Conservation (phyloP, 768 basidiomycete genomes). For the Daedalea quercina region DNA sequence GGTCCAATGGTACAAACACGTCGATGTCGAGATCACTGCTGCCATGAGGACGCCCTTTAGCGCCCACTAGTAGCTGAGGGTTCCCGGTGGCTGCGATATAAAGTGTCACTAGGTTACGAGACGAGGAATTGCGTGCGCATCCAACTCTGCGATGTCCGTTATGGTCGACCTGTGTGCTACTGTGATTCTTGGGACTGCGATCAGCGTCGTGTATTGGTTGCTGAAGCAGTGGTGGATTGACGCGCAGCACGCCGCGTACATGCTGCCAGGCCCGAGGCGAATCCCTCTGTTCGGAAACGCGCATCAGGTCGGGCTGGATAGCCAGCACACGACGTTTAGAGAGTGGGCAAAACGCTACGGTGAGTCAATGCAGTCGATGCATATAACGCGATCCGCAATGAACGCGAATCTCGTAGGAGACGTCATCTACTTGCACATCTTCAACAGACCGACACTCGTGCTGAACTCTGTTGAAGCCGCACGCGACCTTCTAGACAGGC, state of each 20-base stretch:
- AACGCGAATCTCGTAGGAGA: slow-evolving; percentile 19
- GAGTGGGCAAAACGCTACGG: slow-evolving; percentile 24
- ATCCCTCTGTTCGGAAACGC: slow-evolving; percentile 26
- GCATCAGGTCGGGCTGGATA: slow-evolving; percentile 21
- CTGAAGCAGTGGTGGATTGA: not conserved
- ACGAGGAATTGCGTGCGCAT: no score
- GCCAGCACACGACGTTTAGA: slow-evolving; percentile 19
- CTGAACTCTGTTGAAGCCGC: slow-evolving; percentile 26
- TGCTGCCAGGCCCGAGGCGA: slow-evolving; percentile 24
- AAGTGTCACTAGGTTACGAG: no score
- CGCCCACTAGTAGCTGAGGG: no score
- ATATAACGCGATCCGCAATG: not conserved
- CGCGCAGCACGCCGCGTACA: not conserved
- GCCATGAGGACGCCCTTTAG: no score
- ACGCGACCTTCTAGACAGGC: slow-evolving; percentile 27
- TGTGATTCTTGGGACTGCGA: not conserved
- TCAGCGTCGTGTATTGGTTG: not conserved
- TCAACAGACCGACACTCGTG: slow-evolving; percentile 23
- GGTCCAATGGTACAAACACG: no score
- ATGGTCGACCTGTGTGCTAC: not conserved
- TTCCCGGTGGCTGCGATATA: no score
- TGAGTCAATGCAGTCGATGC: not conserved
- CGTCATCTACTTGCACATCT: slow-evolving; percentile 23
- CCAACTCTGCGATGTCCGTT: not conserved
- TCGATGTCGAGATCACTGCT: no score